phyloP scores from a whole-genome alignment of 2,329 filamentous ascomycete species.

The Fusarium penzigii region DNA sequence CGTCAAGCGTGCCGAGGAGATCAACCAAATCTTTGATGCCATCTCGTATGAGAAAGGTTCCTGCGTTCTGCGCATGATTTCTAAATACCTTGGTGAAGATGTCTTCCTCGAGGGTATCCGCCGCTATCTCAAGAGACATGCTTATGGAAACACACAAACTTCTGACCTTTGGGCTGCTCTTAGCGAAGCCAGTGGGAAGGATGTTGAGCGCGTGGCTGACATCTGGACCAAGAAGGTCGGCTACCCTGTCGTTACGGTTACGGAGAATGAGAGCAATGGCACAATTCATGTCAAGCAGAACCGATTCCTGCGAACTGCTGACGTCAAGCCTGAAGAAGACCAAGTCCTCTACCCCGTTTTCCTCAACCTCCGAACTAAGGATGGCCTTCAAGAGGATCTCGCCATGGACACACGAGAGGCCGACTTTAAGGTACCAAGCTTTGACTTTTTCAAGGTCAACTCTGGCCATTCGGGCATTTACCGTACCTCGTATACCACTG shows the following conservation, averaged over 20 bases:
- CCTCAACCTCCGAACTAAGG: constrained; percentile 79
- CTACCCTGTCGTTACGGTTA: constrained; percentile 86
- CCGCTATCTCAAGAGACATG: constrained; percentile 90
- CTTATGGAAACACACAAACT: constrained; percentile 93
- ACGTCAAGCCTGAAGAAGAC: constrained; percentile 92
- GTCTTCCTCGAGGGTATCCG: constrained; percentile 90
- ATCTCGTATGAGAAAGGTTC: constrained; percentile 98
- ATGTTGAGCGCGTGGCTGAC: constrained; percentile 86
- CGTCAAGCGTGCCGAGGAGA: constrained; percentile 91
- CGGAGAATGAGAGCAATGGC: constrained; percentile 61
- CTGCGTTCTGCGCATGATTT: constrained; percentile 95
- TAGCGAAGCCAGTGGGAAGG: constrained; percentile 85
- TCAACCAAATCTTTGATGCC: constrained; percentile 97
- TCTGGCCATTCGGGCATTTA: constrained; percentile 93
- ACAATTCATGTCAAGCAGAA: constrained; percentile 91
- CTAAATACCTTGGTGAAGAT: constrained; percentile 90
- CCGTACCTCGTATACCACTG: constrained; percentile 82
- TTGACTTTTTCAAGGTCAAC: constrained; percentile 96
- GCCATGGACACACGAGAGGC: constrained; percentile 65
- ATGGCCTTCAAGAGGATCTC: constrained; percentile 77
- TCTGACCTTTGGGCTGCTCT: constrained; percentile 88
- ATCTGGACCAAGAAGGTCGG: constrained; percentile 98
- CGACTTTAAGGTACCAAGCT: constrained; percentile 73
- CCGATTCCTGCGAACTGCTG: constrained; percentile 87
- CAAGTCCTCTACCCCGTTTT: constrained; percentile 86